Conservation (phyloP, 1,139 yeast species). For the Saccharomyces hybrid region DNA sequence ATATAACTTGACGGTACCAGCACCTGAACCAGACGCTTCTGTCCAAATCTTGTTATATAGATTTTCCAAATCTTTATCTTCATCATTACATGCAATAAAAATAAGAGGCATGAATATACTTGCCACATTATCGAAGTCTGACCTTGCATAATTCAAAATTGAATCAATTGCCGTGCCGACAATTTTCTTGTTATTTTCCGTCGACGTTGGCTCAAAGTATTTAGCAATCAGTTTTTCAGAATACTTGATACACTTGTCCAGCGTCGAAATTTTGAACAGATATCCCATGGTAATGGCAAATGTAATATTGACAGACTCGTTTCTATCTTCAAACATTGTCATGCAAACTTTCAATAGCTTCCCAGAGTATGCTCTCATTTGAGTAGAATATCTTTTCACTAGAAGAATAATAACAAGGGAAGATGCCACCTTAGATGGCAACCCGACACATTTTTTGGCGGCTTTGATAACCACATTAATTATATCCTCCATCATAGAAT, state of each 20-base stretch:
- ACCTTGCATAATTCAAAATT: slow-evolving; percentile 63
- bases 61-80: slow-evolving; percentile 39
- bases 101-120: slow-evolving; percentile 68
- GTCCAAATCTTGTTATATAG: slow-evolving; percentile 67
- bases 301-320: slow-evolving; percentile 63
- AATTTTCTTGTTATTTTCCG: slow-evolving; percentile 42
- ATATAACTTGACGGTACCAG: slow-evolving; percentile 63
- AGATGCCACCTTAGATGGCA: slow-evolving; percentile 87
- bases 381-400: slow-evolving; percentile 48
- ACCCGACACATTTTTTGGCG: slow-evolving; percentile 66
- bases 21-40: slow-evolving; percentile 63
- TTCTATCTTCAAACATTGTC: slow-evolving; percentile 59
- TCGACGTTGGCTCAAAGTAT: slow-evolving; percentile 41
- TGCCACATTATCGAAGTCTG: slow-evolving; percentile 56
- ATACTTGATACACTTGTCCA: slow-evolving; percentile 49
- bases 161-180: slow-evolving; percentile 62
- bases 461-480: slow-evolving; percentile 40
- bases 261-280: slow-evolving; percentile 54
- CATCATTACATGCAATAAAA: slow-evolving; percentile 70
- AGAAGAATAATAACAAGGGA: slow-evolving; percentile 66
- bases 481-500: slow-evolving; percentile 44
- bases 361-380: slow-evolving; percentile 56
- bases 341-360: slow-evolving; percentile 50
- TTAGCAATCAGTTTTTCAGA: slow-evolving; percentile 44
- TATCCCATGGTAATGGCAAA: slow-evolving; percentile 81